Base-by-base conservation (phyloP, 306 rosid species). In the Canavalia gladiata region DNA sequence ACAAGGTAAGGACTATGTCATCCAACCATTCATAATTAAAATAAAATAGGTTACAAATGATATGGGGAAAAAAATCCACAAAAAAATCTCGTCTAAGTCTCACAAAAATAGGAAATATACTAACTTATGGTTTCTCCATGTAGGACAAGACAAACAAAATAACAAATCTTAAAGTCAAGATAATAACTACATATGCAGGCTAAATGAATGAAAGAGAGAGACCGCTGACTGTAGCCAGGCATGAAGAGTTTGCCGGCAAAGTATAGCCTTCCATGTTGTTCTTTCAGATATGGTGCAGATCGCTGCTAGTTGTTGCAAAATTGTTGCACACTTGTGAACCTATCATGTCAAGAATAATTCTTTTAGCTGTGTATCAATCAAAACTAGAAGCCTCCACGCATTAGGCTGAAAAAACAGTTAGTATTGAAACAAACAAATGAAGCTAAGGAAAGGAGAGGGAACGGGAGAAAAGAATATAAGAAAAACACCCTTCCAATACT, bases 271-370 rank as follows among this genome's bases (percentile, higher is more conserved):
- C 94, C 91, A 89, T 0, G 91, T 84, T 42, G 95, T 91, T 88
- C 94, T 86, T 88, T 90, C 97, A 3, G 97, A 89, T 83, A 95
- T 75, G 81, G 87, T 93, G 90, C 99, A 93, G 41, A 91, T 75
- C 76, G 97, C 97, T 39, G 98, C 97, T 84, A 95, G 87, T 76
- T 92, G 97, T 86, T 95, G 98, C 87, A 95, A 86, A 84, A 95
- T 87, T 78, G 98, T 92, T 35, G 98, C 97, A 86, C 98, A 92
- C 86, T 95, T 95, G 88, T 95, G 98, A 86, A 95, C 98, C 98
- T 95, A 87, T 41, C 67, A 74, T 39, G 62, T 63, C 73, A 66
- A 43, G 71, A 70, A 72, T 11, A 68, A 74, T 56, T 80, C 10
- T 49, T 63, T 72, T 58, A 68, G 79, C n/a, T 54, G 34, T 59